Evolutionary conservation across 192 early-diverging fungal species (phyloP).

Genomic region (Oehlia diaphana): DNA sequence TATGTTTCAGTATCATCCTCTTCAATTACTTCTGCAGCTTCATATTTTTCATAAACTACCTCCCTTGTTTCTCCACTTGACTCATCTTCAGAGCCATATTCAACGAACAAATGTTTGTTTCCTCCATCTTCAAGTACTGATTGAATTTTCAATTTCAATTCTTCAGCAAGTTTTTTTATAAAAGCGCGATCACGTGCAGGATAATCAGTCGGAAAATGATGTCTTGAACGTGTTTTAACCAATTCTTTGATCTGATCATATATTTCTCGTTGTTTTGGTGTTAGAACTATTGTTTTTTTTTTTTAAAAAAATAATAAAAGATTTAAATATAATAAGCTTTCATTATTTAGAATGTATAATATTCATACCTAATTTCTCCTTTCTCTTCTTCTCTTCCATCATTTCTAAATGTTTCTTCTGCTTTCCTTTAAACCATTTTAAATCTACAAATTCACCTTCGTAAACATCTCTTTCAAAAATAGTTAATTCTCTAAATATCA

Average conservation of each 20-base stretch:
- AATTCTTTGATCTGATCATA: conserved; percentile 52
- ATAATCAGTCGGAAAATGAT: conserved; percentile 47
- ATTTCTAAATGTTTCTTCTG: background rate
- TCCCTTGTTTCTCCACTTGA: conserved; percentile 40
- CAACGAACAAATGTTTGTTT: conserved; percentile 45
- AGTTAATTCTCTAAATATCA: conserved; percentile 63
- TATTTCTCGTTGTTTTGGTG: conserved; percentile 47
- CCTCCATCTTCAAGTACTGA: conserved; percentile 35
- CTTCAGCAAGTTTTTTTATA: conserved; percentile 43
- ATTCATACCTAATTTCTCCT: conserved; percentile 3
- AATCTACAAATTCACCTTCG: conserved; percentile 47
- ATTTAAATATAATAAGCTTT: background rate
- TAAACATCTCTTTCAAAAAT: conserved; percentile 52
- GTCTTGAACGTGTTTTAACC: conserved; percentile 38
- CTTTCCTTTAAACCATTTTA: conserved; percentile 50
- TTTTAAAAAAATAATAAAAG: background rate
- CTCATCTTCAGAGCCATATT: conserved; percentile 48
- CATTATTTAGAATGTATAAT: background rate
- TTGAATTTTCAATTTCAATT: conserved; percentile 39
- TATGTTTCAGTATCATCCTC: conserved; percentile 31
- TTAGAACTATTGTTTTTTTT: conserved; percentile 41
- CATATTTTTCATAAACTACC: conserved; percentile 57
- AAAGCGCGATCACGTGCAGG: conserved; percentile 52
- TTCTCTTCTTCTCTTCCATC: conserved; percentile 16
- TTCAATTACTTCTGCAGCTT: conserved; percentile 49